Evolutionary conservation across 345 rosid species (phyloP).

Genomic region (Physaria fendleri): DNA sequence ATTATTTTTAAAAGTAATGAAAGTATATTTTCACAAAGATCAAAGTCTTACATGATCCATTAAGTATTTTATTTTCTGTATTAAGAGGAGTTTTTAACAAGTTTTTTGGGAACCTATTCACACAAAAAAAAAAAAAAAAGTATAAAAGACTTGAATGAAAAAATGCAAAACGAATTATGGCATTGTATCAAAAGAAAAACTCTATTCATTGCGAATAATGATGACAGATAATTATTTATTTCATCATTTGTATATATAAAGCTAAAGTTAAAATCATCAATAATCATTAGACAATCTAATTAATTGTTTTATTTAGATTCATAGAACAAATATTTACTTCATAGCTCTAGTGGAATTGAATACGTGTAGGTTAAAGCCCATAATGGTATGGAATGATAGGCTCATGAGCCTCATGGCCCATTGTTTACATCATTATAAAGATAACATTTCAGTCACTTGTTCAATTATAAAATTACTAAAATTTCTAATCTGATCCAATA

Average conservation of each 20-base stretch:
- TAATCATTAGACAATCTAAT: not conserved
- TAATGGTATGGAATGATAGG: not conserved
- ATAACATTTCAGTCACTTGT: not conserved
- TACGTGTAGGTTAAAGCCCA: not conserved
- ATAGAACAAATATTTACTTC: not conserved
- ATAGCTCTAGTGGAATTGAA: not conserved
- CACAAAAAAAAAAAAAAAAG: no score
- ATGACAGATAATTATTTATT: constrained; percentile 16
- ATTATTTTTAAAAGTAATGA: no score
- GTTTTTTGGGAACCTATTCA: no score
- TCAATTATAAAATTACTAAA: not conserved
- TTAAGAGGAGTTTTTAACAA: no score
- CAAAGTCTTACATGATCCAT: no score
- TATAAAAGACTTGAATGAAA: not conserved
- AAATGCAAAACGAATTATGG: constrained; percentile 2
- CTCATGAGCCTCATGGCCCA: not conserved
- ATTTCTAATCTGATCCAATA: not conserved
- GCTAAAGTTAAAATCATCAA: not conserved
- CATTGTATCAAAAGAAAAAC: not conserved
- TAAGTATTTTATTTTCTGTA: no score
- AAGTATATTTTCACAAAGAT: no score
- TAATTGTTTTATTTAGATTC: not conserved
- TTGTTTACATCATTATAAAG: not conserved
- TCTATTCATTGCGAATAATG: not conserved
- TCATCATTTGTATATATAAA: constrained; percentile 8